These are phyloP conservation scores for Garcia nutans DNA, from an alignment of 345 rosid genomes.

Conservation along the genomic window DNA sequence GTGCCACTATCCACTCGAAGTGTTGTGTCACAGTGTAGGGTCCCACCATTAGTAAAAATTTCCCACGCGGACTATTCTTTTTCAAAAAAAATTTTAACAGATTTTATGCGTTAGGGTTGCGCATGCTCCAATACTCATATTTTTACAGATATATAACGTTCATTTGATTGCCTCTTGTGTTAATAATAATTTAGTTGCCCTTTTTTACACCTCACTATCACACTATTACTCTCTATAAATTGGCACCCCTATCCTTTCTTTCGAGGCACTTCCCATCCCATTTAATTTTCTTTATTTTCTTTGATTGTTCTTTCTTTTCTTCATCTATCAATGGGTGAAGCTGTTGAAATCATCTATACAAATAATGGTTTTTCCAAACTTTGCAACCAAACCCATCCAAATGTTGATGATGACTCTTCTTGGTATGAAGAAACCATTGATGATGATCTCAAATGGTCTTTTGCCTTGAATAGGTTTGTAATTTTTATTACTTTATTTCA, in stretches of 20 bases:
- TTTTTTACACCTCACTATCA: too few species aligned
- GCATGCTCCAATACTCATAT: slow-evolving; percentile 17
- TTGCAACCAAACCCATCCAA: slow-evolving; percentile 39
- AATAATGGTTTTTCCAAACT: slow-evolving; percentile 55
- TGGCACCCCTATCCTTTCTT: not conserved
- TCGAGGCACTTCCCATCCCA: not conserved
- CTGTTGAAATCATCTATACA: slow-evolving; percentile 49
- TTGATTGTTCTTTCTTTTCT: not conserved
- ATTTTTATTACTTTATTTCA: too few species aligned
- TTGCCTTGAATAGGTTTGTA: slow-evolving; percentile 73
- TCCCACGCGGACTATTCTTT: slow-evolving; percentile 8
- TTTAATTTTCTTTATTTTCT: not conserved
- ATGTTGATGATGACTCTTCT: slow-evolving; percentile 31
- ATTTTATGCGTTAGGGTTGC: slow-evolving; percentile 14
- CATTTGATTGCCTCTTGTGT: not conserved
- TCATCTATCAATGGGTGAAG: slow-evolving; percentile 58
- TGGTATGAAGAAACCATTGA: slow-evolving; percentile 90
- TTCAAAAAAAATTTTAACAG: not conserved
- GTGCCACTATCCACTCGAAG: slow-evolving; percentile 16
- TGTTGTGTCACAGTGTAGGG: not conserved
- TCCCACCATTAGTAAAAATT: not conserved
- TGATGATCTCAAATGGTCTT: slow-evolving; percentile 92
- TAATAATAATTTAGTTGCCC: not conserved
- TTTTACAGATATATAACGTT: not conserved
- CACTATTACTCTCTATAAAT: not conserved